Evolutionary conservation across 345 rosid species (phyloP), one percentile per base, ranked within the genome.

Genomic region (Citrus sp.): DNA sequence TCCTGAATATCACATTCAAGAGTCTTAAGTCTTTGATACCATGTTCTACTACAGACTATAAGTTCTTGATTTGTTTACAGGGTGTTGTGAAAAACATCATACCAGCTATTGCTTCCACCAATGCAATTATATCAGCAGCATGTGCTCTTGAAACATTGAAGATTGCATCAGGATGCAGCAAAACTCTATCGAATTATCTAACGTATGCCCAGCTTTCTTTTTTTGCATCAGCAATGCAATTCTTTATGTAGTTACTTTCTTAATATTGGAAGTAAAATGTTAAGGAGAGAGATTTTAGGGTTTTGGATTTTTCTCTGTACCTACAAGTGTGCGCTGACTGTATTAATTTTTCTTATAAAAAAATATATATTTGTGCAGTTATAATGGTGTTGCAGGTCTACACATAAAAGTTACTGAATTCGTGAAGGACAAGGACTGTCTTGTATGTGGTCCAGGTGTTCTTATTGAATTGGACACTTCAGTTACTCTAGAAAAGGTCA

Each of bases 81-180:
- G 99, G 99, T 65, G 99, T 95, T 71, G 96, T 93, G 82, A 93
- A 94, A 87, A 96, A 96, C 82, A 96, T 96, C 40, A 92, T 96
- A 80, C 99, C 97, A 40, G 99, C 99, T 12, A 96, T 96, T 87
- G 99, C 99, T 79, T 96, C 98, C 70, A 96, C 99, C 77, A 96
- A 96, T 80, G 99, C 98, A 14, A 88, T 96, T 81, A 87, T 96
- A 78, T 92, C 99, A 70, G 98, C 95, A 56, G 95, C 95, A 21
- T 96, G 99, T 84, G 87, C 97, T 3, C 88, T 96, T 80, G 98
- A 96, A 86, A 92, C 97, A 77, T 90, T 96, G 90, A 96, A 94
- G 90, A 87, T 96, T 84, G 95, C 86, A 63, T 92, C 99, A 73
- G 98, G 92, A 72, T 96, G 97, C 90, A 94, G 99, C 91, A 96